Conservation (phyloP, 2,329 filamentous ascomycete species). For the Talaromyces sp. region DNA sequence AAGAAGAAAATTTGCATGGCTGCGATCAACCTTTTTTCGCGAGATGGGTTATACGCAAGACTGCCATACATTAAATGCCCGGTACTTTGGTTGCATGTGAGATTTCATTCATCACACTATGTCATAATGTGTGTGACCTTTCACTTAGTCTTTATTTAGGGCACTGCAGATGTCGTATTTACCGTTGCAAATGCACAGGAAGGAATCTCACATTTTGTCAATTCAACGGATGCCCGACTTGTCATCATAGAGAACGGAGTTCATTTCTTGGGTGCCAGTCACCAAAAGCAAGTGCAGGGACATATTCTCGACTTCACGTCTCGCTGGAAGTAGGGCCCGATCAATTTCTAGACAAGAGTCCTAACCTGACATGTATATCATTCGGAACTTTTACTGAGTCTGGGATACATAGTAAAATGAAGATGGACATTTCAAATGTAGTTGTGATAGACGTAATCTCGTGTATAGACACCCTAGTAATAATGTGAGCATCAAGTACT, state of each 20-base stretch:
- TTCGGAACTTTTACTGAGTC: not conserved
- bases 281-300: constrained; percentile 40
- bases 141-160: constrained; percentile 30
- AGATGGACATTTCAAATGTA: not conserved
- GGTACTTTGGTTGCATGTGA: constrained; percentile 47
- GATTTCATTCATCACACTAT: constrained; percentile 15
- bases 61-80: constrained; percentile 47
- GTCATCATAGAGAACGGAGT: constrained; percentile 42
- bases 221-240: constrained; percentile 39
- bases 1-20: constrained; percentile 44
- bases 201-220: constrained; percentile 47
- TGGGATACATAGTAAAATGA: not conserved
- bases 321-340: not conserved
- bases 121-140: constrained; percentile 36
- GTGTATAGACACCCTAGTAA: not conserved
- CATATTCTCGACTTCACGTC: constrained; percentile 14
- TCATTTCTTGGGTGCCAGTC: constrained; percentile 46
- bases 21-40: constrained; percentile 43
- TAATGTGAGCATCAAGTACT: not conserved
- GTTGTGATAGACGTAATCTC: not conserved
- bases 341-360: not conserved
- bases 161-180: constrained; percentile 18
- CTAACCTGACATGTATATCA: not conserved
- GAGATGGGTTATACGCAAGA: constrained; percentile 45
- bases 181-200: constrained; percentile 27